Evolutionary conservation across 2,329 filamentous ascomycete genomes (phyloP), one percentile per base, ranked within the genome.

Genomic region (Thermothelomyces thermophilus): DNA sequence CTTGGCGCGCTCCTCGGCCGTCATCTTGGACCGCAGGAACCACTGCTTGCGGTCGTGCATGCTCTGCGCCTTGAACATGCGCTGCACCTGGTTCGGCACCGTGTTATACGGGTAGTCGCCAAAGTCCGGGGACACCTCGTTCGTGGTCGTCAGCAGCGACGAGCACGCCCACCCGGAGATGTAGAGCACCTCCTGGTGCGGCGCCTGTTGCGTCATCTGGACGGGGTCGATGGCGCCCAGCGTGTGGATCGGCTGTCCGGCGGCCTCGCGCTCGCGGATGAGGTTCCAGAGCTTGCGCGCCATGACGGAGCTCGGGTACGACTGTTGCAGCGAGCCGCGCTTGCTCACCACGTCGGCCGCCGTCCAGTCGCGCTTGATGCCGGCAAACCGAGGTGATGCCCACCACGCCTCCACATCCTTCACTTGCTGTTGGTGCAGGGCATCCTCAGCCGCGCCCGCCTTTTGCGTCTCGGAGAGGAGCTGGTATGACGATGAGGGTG

Each of bases 71-170:
- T 97, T 97, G 72, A 94, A 89, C 45, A 98, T 73, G 56, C 93
- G 82, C 72, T 98, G 90, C 3, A 98, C 93, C 68, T 97, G 93
- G 70, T 97, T 97, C 8, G 93, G 93, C 4, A 98, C 93, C 0
- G 93, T 98, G 66, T 97, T 97, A 73, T 98, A 98, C 0, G 93
- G 93, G 67, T 98, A 98, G 70, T 98, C 93, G 62, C 93, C 93
- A 71, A 97, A 95, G 67, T 98, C 93, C 37, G 93, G 87, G 0
- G 90, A 96, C 24, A 98, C 93, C 68, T 98, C 93, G 71, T 98
- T 97, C 33, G 93, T 97, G 9, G 83, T 84, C 3, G 91, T 97
- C 40, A 98, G 75, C 17, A 95, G 81, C 0, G 90, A 91, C 0
- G 91, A 97, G 71, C 93, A 97, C 5, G 93, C 93, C 93, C 93